A percentile compares a stretch with the other conserved stretches of the same genome.
Evolutionary conservation across 768 basidiomycete species (phyloP).

Genomic region (Candolleomyces efflorescens): DNA sequence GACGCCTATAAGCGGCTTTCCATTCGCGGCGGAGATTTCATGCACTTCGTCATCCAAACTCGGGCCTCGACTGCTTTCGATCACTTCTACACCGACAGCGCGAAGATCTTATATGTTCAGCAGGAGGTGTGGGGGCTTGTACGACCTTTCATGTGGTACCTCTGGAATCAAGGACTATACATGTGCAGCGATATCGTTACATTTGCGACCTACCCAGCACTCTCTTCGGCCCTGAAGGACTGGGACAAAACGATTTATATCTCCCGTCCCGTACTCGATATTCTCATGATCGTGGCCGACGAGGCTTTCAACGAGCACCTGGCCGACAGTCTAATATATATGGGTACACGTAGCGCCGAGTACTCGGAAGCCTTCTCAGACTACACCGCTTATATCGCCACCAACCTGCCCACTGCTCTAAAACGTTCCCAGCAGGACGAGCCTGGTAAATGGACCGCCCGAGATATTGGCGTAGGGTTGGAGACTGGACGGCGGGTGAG

Average conservation of each 20-base stretch:
- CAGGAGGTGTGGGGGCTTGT: not conserved
- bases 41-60: not conserved
- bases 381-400: not conserved
- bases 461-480: too few relatives aligned
- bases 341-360: not conserved
- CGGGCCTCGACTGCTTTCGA: not conserved
- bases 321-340: not conserved
- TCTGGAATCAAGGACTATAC: not conserved
- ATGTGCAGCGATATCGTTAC: not conserved
- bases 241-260: not conserved
- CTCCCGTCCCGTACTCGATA: not conserved
- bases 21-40: not conserved
- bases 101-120: not conserved
- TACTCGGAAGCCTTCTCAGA: not conserved
- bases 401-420: too few relatives aligned
- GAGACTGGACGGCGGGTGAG: not conserved
- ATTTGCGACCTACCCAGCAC: too few relatives aligned
- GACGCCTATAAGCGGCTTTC: not conserved
- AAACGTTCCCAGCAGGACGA: too few relatives aligned
- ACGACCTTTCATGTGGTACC: not conserved
- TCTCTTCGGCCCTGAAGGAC: not conserved
- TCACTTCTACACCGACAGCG: not conserved
- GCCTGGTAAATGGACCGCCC: too few relatives aligned
- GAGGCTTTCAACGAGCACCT: not conserved
- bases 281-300: not conserved